Conservation (phyloP, 2,329 filamentous ascomycete species). For the Penicillium crustosum region DNA sequence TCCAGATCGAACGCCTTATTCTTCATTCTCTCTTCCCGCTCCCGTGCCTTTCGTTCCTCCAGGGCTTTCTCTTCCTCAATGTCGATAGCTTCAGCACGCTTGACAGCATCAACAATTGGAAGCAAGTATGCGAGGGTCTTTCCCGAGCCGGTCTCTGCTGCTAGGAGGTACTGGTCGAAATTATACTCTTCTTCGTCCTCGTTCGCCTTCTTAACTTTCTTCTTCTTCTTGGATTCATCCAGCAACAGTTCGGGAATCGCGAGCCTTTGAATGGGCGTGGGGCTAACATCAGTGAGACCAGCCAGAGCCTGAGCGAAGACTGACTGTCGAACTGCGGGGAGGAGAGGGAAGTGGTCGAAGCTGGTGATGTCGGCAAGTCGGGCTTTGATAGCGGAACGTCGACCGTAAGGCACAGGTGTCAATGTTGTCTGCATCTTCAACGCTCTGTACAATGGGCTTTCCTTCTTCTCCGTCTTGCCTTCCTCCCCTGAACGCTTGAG, state of each 20-base stretch:
- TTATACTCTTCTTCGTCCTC: constrained; percentile 43
- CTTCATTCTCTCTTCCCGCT: constrained; percentile 50
- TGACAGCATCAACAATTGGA: constrained; percentile 80
- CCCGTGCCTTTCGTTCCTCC: constrained; percentile 58
- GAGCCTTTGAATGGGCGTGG: constrained; percentile 85
- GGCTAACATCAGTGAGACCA: constrained; percentile 70
- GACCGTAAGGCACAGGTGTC: constrained; percentile 72
- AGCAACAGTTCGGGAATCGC: constrained; percentile 77
- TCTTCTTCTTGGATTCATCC: constrained; percentile 49
- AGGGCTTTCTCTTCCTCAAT: constrained; percentile 56
- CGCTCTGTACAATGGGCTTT: constrained; percentile 66
- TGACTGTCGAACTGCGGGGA: constrained; percentile 69
- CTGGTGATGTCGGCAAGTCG: constrained; percentile 65
- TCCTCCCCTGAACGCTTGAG: constrained; percentile 44
- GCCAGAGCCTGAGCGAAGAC: constrained; percentile 72
- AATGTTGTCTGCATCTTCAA: constrained; percentile 91
- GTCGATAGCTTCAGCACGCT: constrained; percentile 68
- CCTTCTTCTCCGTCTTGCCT: constrained; percentile 44
- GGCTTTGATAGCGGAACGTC: constrained; percentile 61
- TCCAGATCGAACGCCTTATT: constrained; percentile 63
- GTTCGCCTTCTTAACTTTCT: constrained; percentile 29
- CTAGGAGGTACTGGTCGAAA: constrained; percentile 72
- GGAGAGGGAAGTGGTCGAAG: constrained; percentile 77
- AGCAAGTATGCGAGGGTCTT: constrained; percentile 93
- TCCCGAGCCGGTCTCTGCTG: constrained; percentile 93